phyloP scores from a whole-genome alignment of 192 early-diverging fungal genomes.

The Coemansia sp. region DNA sequence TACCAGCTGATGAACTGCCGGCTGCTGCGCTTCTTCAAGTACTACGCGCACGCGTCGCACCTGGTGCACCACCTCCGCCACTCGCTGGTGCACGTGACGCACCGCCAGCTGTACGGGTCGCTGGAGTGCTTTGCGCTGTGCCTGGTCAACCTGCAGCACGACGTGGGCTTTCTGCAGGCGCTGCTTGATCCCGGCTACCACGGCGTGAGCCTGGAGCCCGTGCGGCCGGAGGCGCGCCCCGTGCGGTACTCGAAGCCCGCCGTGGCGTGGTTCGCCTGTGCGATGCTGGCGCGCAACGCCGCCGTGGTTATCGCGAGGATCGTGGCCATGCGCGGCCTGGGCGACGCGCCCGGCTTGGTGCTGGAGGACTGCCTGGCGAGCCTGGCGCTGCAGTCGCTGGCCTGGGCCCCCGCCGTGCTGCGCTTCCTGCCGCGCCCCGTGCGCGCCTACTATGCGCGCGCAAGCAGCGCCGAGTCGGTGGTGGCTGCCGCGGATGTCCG shows the following conservation, averaged over 20 bases:
- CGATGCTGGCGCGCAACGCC: conserved; percentile 54
- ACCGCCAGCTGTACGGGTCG: conserved; percentile 69
- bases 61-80: conserved; percentile 71
- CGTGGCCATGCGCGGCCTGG: conserved; percentile 48
- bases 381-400: conserved; percentile 35
- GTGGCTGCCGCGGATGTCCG: conserved; percentile 25
- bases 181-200: conserved; percentile 55
- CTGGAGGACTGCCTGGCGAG: conserved; percentile 49
- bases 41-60: conserved; percentile 65
- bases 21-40: conserved; percentile 73
- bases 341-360: conserved; percentile 44
- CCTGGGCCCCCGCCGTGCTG: conserved; percentile 47
- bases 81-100: conserved; percentile 65
- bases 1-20: conserved; percentile 76
- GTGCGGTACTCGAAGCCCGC: conserved; percentile 43
- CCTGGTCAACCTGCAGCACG: conserved; percentile 60
- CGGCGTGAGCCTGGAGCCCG: conserved; percentile 46
- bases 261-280: conserved; percentile 55
- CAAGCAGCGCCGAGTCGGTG: conserved; percentile 10
- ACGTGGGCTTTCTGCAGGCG: conserved; percentile 54
- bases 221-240: conserved; percentile 7
- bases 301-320: conserved; percentile 56
- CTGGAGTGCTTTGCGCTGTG: conserved; percentile 70
- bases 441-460: conserved; percentile 44
- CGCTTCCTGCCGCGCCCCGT: conserved; percentile 42